Base-by-base conservation (phyloP, 2,329 filamentous ascomycete genomes). In the Epichloe festucae region DNA sequence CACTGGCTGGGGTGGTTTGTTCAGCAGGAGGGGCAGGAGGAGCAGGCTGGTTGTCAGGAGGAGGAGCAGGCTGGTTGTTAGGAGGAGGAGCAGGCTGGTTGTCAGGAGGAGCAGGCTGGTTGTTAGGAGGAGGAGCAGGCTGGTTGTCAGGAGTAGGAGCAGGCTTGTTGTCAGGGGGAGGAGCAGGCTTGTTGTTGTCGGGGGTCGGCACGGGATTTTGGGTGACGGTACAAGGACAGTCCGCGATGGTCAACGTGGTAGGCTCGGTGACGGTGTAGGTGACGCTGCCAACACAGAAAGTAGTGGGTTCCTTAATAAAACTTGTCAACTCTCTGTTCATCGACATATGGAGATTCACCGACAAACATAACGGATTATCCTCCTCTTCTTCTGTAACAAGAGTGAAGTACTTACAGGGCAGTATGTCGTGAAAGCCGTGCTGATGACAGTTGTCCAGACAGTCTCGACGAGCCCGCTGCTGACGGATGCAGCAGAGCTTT, bases 191-290 rank as follows among this genome's bases (percentile, higher is more conserved):
- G 17, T 38, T 17, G 15, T 35, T n/a, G 21, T 40, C 54, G 10
- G 46, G 12, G 12, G 41, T 7, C 8, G 44, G 17, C 19, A 67
- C 60, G 49, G 65, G 34, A 21, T 15, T 34, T 3, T 36, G 34
- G 31, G 48, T 69, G 49, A 73, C 56, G 38, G 70, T 72, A 60
- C 72, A 74, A 50, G 72, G 72, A 58, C 73, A 75, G 65, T 74
- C 70, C 50, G 68, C 72, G 56, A 75, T 63, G 56, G 72, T 74
- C 52, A 75, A 49, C 42, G 67, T 71, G 36, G 68, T 71, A 31
- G 65, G 62, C 55, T 62, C 55, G 19, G 67, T 71, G 53, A 66
- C 70, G 31, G 69, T 74, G 60, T 71, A 72, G 48, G 73, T 74
- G 53, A 68, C 68, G 52, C 66, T 64, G 59, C 66, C 65, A 35